A percentile compares a stretch with the other conserved stretches of the same genome.
phyloP scores from a whole-genome alignment of 441 rosid genomes.

The Corymbia calophylla region DNA sequence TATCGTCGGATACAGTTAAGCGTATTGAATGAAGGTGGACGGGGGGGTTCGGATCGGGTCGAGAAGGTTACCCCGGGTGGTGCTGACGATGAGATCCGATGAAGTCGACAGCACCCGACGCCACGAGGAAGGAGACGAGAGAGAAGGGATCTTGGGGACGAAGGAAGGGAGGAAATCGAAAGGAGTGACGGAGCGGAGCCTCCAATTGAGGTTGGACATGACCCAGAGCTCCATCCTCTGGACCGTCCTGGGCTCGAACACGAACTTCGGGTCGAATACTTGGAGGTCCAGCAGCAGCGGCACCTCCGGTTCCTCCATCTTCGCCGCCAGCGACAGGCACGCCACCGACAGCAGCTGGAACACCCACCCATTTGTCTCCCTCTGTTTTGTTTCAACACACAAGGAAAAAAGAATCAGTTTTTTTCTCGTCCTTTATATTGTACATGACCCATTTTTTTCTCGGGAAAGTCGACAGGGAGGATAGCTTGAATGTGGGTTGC shows the following conservation, averaged over 20 bases:
- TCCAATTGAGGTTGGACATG: constrained; percentile 41
- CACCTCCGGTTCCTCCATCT: constrained; percentile 63
- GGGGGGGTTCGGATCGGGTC: not conserved
- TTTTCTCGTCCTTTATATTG: not conserved
- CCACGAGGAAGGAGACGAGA: not conserved
- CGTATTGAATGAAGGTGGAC: not conserved
- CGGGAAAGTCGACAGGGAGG: not conserved
- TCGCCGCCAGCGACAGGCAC: constrained; percentile 78
- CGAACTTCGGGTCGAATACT: constrained; percentile 33
- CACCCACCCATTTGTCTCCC: constrained; percentile 47
- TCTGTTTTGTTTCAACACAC: constrained; percentile 4
- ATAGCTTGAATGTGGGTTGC: not conserved
- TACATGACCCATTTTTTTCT: not conserved
- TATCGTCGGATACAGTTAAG: not conserved
- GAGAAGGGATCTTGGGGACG: constrained; percentile 21
- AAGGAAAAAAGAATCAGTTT: not conserved
- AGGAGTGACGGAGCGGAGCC: constrained; percentile 43
- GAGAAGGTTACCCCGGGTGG: constrained; percentile 34
- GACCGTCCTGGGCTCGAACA: constrained; percentile 31
- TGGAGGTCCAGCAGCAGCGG: constrained; percentile 61
- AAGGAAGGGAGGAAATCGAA: constrained; percentile 40
- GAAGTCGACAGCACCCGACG: constrained; percentile 21
- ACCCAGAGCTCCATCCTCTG: constrained; percentile 53
- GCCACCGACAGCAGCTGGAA: constrained; percentile 74
- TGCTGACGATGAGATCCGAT: constrained; percentile 41